Percentiles rank a stretch among this genome's conserved stretches.
Conservation (phyloP, 805 yeast species). For the Grigorovia jiainica region DNA sequence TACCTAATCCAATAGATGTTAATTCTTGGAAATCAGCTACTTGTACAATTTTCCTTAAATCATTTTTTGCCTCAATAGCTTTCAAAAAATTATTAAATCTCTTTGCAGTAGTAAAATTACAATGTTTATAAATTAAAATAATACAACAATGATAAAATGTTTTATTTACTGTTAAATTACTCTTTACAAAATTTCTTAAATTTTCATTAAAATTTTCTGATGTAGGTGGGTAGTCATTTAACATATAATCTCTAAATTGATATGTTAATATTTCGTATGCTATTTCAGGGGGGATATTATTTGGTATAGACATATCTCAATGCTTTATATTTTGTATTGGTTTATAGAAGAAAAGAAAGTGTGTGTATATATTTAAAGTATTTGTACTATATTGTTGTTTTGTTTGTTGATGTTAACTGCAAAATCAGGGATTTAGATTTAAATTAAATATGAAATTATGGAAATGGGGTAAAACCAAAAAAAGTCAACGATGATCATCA, state of each 20-base stretch:
- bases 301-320: neutral
- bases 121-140: conserved; percentile 54
- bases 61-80: conserved; percentile 38
- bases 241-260: conserved; percentile 41
- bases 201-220: conserved; percentile 36
- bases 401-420: too few species aligned
- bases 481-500: too few species aligned
- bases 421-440: too few species aligned
- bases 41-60: conserved; percentile 49
- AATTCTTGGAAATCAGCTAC: conserved; percentile 81
- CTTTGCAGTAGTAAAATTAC: conserved; percentile 70
- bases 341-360: too few species aligned
- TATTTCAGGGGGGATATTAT: conserved; percentile 43
- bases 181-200: conserved; percentile 40
- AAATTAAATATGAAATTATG: too few species aligned
- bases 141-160: conserved; percentile 49
- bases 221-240: conserved; percentile 42
- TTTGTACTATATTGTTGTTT: too few species aligned
- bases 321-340: too few species aligned
- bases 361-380: too few species aligned
- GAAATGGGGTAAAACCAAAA: too few species aligned
- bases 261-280: conserved; percentile 45
- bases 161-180: conserved; percentile 46
- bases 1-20: conserved; percentile 81
- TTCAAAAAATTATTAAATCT: conserved; percentile 63